phyloP scores from a whole-genome alignment of 2,329 filamentous ascomycete species.

The Talaromyces sp. region DNA sequence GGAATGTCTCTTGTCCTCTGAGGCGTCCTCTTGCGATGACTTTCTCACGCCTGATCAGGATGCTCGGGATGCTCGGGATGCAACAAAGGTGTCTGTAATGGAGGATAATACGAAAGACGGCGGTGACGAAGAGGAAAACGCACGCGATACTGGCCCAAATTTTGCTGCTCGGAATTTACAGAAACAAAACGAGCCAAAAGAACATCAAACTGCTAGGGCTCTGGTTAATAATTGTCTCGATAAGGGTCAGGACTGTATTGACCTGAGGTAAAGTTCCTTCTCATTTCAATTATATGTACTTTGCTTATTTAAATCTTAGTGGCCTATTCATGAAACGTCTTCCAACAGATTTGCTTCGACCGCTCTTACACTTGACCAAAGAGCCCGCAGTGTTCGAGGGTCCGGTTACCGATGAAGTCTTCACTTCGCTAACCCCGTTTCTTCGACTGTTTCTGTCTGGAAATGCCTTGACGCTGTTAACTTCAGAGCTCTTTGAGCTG shows the following conservation, averaged over 20 bases:
- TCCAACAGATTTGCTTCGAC: conserved; percentile 29
- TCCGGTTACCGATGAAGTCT: conserved; percentile 34
- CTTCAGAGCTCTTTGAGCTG: conserved; percentile 40
- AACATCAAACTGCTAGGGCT: conserved; percentile 32
- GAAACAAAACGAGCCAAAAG: conserved; percentile 26
- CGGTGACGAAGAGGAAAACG: neutral
- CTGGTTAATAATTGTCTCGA: conserved; percentile 41
- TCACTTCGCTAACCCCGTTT: conserved; percentile 36
- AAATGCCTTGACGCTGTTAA: conserved; percentile 35
- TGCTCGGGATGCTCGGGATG: neutral
- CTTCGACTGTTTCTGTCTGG: conserved; percentile 41
- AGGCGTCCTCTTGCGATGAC: conserved; percentile 35
- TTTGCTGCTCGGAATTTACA: conserved; percentile 15
- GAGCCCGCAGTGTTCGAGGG: conserved; percentile 28
- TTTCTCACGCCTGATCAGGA: conserved; percentile 10
- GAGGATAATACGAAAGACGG: neutral
- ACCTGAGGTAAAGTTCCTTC: conserved; percentile 37
- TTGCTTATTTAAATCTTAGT: conserved; percentile 16
- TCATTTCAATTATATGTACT: neutral
- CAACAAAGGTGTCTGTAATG: neutral
- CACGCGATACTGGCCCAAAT: conserved; percentile 2
- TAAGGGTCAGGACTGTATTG: conserved; percentile 39
- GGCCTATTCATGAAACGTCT: conserved; percentile 27
- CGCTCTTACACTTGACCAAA: conserved; percentile 38
- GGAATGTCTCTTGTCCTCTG: conserved; percentile 28